Conservation (phyloP, 768 basidiomycete genomes). For the Tricholoma terreum region DNA sequence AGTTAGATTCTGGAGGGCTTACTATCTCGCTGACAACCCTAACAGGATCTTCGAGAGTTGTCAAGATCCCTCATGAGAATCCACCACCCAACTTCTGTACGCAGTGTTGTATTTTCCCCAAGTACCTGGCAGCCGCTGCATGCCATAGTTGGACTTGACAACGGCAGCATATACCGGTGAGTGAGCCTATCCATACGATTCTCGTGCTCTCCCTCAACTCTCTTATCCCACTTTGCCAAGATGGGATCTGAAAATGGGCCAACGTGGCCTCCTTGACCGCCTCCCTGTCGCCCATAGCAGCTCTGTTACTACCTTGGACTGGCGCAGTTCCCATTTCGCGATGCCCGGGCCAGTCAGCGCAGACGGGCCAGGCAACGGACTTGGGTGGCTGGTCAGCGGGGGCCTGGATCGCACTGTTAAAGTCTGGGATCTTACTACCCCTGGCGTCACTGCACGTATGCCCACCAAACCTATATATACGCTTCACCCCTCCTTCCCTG, state of each 20-base stretch:
- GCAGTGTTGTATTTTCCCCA: constrained; percentile 70
- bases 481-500: constrained; percentile 71
- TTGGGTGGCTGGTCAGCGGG: constrained; percentile 78
- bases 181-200: constrained; percentile 4
- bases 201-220: not conserved
- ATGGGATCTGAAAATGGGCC: constrained; percentile 80
- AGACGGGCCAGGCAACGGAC: constrained; percentile 31
- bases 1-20: not conserved
- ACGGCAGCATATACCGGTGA: constrained; percentile 67
- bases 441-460: constrained; percentile 45
- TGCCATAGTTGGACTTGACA: constrained; percentile 65
- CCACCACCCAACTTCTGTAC: constrained; percentile 65
- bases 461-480: constrained; percentile 64
- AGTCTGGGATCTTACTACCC: constrained; percentile 71
- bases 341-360: constrained; percentile 3
- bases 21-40: not conserved
- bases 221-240: constrained; percentile 28
- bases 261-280: constrained; percentile 68
- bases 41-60: constrained; percentile 71
- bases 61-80: constrained; percentile 67
- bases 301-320: constrained; percentile 71
- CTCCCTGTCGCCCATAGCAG: constrained; percentile 72
- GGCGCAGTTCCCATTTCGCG: constrained; percentile 43
- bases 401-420: constrained; percentile 80
- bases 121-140: constrained; percentile 63